Evolutionary conservation across 441 rosid species (phyloP).

Genomic region (Euphorbia corollata): DNA sequence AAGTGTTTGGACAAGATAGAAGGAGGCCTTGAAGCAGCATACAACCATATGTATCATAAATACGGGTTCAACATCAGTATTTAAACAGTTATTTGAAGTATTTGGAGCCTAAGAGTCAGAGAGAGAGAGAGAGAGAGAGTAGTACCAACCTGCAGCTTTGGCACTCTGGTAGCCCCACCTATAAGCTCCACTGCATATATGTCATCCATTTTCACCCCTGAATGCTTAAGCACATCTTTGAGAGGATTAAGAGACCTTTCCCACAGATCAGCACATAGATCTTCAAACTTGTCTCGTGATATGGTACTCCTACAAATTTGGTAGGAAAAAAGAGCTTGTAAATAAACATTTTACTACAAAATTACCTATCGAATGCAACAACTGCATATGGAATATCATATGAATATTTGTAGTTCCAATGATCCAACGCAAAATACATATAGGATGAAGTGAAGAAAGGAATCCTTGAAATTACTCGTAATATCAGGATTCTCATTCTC

Average conservation of each 20-base stretch:
- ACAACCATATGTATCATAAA: neutral
- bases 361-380: neutral
- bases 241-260: slow-evolving; percentile 70
- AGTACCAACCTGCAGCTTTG: slow-evolving; percentile 83
- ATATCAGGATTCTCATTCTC: neutral
- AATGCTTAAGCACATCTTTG: slow-evolving; percentile 63
- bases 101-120: neutral
- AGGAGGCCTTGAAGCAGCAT: neutral
- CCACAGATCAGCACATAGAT: slow-evolving; percentile 87
- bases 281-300: slow-evolving; percentile 90
- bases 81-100: neutral
- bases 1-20: neutral
- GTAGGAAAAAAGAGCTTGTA: slow-evolving; percentile 2
- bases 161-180: slow-evolving; percentile 96
- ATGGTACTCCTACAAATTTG: slow-evolving; percentile 64
- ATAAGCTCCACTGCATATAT: slow-evolving; percentile 81
- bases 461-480: neutral
- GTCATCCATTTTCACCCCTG: slow-evolving; percentile 66
- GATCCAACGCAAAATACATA: neutral
- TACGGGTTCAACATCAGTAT: neutral
- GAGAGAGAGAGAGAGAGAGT: neutral
- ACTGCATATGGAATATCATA: neutral
- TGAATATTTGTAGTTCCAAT: neutral
- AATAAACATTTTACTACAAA: neutral
- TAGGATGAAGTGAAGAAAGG: neutral